Evolutionary conservation across 2,329 filamentous ascomycete genomes (phyloP), one percentile per base, ranked within the genome.

Genomic region (Penicillium hordei): DNA sequence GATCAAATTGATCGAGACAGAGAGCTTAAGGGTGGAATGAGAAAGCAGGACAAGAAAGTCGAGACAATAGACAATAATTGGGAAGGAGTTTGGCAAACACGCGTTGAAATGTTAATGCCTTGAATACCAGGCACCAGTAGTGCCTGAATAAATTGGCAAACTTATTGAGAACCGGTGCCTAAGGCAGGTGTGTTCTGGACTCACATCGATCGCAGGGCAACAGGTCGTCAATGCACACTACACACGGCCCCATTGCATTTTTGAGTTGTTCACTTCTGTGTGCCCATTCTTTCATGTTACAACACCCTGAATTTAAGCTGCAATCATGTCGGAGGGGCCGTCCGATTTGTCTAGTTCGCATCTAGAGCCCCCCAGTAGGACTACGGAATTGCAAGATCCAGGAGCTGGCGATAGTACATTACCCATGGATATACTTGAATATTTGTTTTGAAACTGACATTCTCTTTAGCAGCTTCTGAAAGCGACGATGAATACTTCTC

Each of bases 401-500:
- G 83, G 83, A 65, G 82, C 83, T 64, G 81, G 81, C 68, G 82
- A 84, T 61, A 77, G 83, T 85, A 52, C 23, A 75, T 65, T 76
- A 63, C 52, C 55, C 27, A 54, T 27, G 19, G 23, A 39, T 55
- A 48, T 27, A 38, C 23, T 39, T 43, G 3, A 17, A 21, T 34
- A 33, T 27, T n/a, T 13, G 29, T 21, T 25, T 31, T 36, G 29
- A 13, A 39, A 55, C 33, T 48, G 27, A 52, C 29, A n/a, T 31
- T 10, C 8, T 15, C 12, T 29, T 15, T 42, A 34, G 72, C 76
- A 70, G 78, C 71, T 46, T 82, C 81, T 40, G 81, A 81, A 57
- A 82, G 81, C 58, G 82, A 78, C 50, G 78, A 84, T 48, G 86
- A 88, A 60, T 83, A 87, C 73, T 88, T 88, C 72, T 86, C 85